Base-by-base conservation (phyloP, 2,329 filamentous ascomycete genomes). In the Diplodia scrobiculata region DNA sequence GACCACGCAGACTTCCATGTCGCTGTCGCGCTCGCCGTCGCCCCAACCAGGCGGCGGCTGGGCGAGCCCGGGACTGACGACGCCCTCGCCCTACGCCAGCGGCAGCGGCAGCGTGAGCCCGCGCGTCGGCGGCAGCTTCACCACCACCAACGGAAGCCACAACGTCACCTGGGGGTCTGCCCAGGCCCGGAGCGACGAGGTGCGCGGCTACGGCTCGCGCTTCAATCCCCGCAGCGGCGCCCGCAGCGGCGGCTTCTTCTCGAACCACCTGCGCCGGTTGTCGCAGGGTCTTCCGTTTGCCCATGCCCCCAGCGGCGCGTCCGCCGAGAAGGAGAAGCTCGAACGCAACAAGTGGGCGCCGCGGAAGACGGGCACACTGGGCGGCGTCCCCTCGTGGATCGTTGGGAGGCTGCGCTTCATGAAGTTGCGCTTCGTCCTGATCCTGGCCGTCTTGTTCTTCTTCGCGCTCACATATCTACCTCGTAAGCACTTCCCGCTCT, bases 231-330 rank as follows among this genome's bases (percentile, higher is more conserved):
- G 90, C 72, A 92, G 92, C 74, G 88, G 91, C 73, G 91, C 92
- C 66, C 87, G 90, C 72, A 92, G 92, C 74, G 88, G 91, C 73
- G 91, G 92, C 66, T 96, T 96, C 83, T 94, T 97, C 78, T 88
- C 87, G 67, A 87, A 91, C 69, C 91, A 96, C 77, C 91, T 91
- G 80, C 89, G 91, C 70, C 89, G 86, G 70, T 84, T 97, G 72
- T 95, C 91, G 4, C 89, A 87, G 71, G 91, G 88, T 69, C 80
- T 97, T 67, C 92, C 93, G 7, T 94, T 95, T 76, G 34, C 58
- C 6, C 51, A 65, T 2, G 3, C 63, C 32, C 38, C 63, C n/a
- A 48, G 45, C 58, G 84, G 86, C 69, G 76, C 72, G 67, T 89
- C 89, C 74, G 84, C 84, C 34, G 91, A 93, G 71, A 96, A 94